Evolutionary conservation across 2,329 filamentous ascomycete genomes (phyloP).

Genomic region (Fusarium circinatum): DNA sequence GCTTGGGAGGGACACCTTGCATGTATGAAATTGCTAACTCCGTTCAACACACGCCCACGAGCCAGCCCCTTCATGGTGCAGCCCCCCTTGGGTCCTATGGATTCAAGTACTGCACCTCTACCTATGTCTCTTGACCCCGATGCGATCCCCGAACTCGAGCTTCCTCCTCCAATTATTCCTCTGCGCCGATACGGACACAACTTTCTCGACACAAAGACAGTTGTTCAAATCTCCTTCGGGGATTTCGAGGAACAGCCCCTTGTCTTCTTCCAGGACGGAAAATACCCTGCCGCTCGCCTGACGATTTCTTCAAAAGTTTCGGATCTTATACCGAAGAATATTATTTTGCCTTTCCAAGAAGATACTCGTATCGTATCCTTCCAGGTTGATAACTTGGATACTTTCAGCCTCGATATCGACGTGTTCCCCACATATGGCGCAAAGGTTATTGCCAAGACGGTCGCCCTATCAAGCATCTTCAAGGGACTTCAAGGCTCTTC

Average conservation of each 20-base stretch:
- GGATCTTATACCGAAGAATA: slow-evolving; percentile 94
- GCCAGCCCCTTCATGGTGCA: slow-evolving; percentile 59
- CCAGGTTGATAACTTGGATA: slow-evolving; percentile 92
- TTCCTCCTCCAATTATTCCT: slow-evolving; percentile 96
- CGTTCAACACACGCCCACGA: slow-evolving; percentile 59
- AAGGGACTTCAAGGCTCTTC: slow-evolving; percentile 78
- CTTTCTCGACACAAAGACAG: slow-evolving; percentile 97
- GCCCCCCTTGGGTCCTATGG: slow-evolving; percentile 55
- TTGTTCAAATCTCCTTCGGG: slow-evolving; percentile 92
- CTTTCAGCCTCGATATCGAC: slow-evolving; percentile 95
- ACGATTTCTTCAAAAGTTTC: slow-evolving; percentile 97
- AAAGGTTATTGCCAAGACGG: slow-evolving; percentile 95
- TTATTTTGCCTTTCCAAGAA: slow-evolving; percentile 95
- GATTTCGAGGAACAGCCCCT: slow-evolving; percentile 80
- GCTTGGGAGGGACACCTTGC: slow-evolving; percentile 97
- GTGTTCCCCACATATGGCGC: slow-evolving; percentile 98
- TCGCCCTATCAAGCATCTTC: slow-evolving; percentile 90
- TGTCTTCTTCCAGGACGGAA: slow-evolving; percentile 95
- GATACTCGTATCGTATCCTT: slow-evolving; percentile 94
- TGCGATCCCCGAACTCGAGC: slow-evolving; percentile 88
- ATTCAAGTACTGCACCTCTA: slow-evolving; percentile 61
- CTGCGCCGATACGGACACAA: slow-evolving; percentile 96
- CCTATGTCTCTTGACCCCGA: slow-evolving; percentile 81
- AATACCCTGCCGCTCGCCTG: slow-evolving; percentile 92
- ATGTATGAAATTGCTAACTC: slow-evolving; percentile 88